These are phyloP conservation scores for Vigna mungo DNA, from an alignment of 306 rosid genomes.

Conservation along the genomic window DNA sequence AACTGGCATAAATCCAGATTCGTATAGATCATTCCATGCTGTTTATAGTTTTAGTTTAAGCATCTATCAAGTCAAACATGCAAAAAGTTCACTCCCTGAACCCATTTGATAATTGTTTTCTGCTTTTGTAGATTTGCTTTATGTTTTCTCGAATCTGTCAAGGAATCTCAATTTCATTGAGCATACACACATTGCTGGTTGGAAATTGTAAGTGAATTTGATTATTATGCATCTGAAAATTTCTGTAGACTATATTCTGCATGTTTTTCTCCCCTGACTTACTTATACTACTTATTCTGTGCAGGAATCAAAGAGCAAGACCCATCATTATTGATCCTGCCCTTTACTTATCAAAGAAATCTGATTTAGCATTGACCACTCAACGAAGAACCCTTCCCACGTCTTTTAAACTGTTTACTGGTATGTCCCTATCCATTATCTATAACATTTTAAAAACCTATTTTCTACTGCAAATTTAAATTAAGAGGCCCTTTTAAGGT, in stretches of 20 bases:
- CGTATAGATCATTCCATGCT: conserved; percentile 9
- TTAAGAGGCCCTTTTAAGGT: conserved; percentile 9
- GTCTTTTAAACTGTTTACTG: conserved; percentile 74
- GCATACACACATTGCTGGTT: conserved; percentile 70
- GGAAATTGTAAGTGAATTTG: conserved; percentile 84
- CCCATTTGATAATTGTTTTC: conserved; percentile 41
- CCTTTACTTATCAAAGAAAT: conserved; percentile 67
- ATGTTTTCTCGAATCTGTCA: conserved; percentile 83
- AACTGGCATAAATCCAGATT: conserved; percentile 28
- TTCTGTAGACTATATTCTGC: background rate
- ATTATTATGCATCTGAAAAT: background rate
- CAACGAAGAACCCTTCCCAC: conserved; percentile 90
- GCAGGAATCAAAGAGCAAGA: conserved; percentile 91
- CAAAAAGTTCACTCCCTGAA: conserved; percentile 16
- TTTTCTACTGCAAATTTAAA: conserved; percentile 1
- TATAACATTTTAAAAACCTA: conserved; percentile 1
- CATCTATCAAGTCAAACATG: background rate
- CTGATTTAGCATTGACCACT: conserved; percentile 79
- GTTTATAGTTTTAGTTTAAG: background rate
- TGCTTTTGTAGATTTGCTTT: conserved; percentile 81
- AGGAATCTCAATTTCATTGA: conserved; percentile 89
- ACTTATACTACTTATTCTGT: conserved; percentile 23
- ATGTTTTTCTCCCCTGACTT: background rate
- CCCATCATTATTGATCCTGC: conserved; percentile 78
- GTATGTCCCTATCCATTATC: conserved; percentile 44